These are phyloP conservation scores for Anethum foeniculum DNA, from an alignment of 140 eudicot species.

Conservation along the genomic window DNA sequence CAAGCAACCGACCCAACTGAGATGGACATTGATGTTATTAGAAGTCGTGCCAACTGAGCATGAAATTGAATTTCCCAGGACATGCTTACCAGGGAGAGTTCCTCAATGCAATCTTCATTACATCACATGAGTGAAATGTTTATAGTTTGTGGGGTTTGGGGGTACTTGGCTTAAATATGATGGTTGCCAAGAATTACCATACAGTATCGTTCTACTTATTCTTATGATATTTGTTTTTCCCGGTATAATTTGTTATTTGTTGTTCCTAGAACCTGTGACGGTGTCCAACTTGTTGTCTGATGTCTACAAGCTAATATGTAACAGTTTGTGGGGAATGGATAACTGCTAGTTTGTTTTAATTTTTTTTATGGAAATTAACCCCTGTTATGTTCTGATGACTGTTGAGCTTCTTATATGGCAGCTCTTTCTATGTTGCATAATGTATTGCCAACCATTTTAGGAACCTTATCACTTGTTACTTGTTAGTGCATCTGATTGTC, in stretches of 20 bases:
- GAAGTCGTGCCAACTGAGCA: conserved; percentile 14
- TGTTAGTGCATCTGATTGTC: background rate
- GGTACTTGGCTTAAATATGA: conserved; percentile 21
- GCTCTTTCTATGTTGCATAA: background rate
- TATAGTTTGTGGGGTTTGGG: conserved; percentile 19
- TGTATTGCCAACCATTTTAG: background rate
- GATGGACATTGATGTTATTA: conserved; percentile 26
- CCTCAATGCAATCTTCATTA: conserved; percentile 11
- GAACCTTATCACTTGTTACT: background rate
- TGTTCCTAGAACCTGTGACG: conserved; percentile 3
- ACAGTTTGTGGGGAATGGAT: conserved; percentile 14
- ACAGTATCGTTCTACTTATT: background rate
- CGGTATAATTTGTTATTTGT: conserved; percentile 14
- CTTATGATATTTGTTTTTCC: conserved; percentile 1
- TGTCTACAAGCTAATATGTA: conserved; percentile 22
- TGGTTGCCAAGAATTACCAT: conserved; percentile 18
- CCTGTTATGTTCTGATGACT: background rate
- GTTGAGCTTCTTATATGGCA: background rate
- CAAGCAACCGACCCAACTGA: conserved; percentile 40
- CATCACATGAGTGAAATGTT: conserved; percentile 14
- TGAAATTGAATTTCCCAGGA: background rate
- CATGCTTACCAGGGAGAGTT: conserved; percentile 6
- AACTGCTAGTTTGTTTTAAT: conserved; percentile 5
- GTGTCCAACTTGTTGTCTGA: conserved; percentile 16
- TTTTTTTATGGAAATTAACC: background rate